Percentiles rank a stretch among this genome's conserved stretches.
phyloP scores from a whole-genome alignment of 352 stramenopile genomes.

The Thalassiosira ordinaria region DNA sequence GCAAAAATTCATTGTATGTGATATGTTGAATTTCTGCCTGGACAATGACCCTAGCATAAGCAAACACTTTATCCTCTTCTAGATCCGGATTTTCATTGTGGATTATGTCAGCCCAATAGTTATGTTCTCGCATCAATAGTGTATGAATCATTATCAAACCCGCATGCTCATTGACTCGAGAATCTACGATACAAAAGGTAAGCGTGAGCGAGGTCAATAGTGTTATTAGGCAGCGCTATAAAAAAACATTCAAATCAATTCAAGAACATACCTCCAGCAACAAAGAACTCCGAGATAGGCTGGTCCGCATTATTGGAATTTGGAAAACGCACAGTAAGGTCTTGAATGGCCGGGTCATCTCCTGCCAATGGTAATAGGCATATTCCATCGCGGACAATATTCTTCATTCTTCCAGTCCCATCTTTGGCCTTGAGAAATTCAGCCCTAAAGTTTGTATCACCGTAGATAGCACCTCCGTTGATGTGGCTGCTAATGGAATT shows the following conservation, averaged over 20 bases:
- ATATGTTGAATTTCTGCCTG: slow-evolving; percentile 46
- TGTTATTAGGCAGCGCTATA: too few species aligned
- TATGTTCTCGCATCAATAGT: slow-evolving; percentile 50
- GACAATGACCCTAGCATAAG: slow-evolving; percentile 32
- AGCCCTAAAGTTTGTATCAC: neutral
- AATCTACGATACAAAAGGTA: slow-evolving; percentile 51
- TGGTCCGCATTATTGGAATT: too few species aligned
- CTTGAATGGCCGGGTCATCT: neutral
- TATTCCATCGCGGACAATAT: neutral
- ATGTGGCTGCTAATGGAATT: neutral
- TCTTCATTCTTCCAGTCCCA: neutral
- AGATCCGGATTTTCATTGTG: neutral
- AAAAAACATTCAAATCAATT: too few species aligned
- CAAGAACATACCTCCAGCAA: too few species aligned
- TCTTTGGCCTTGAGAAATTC: neutral
- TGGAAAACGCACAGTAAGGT: neutral
- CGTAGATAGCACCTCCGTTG: neutral
- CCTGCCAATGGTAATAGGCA: neutral
- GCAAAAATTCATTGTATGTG: slow-evolving; percentile 53
- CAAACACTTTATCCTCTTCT: slow-evolving; percentile 31
- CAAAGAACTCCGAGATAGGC: too few species aligned
- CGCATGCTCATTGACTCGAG: slow-evolving; percentile 49
- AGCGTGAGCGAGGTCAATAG: too few species aligned
- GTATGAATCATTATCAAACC: slow-evolving; percentile 33
- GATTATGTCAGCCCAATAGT: slow-evolving; percentile 42